Evolutionary conservation across 2,329 filamentous ascomycete genomes (phyloP).

Genomic region (Pseudogymnoascus sp.): DNA sequence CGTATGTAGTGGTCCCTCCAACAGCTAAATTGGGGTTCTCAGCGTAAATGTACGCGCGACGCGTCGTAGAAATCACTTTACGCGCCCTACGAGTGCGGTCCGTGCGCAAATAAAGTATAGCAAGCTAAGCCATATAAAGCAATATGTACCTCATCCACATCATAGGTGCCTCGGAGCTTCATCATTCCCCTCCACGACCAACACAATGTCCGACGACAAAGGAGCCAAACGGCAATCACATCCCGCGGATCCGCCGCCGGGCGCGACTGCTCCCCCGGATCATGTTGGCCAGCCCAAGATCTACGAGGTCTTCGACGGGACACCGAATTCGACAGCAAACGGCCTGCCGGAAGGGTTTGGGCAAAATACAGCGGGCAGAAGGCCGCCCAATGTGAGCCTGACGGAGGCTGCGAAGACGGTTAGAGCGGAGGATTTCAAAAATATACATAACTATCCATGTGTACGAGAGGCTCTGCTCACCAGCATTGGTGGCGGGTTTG

Average conservation of each 20-base stretch:
- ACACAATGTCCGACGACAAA: neutral
- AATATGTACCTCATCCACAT: conserved; percentile 9
- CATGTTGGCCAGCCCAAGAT: conserved; percentile 31
- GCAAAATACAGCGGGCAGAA: conserved; percentile 27
- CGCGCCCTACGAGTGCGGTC: neutral
- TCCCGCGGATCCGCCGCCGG: conserved; percentile 29
- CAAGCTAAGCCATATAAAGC: conserved; percentile 3
- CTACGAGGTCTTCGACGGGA: conserved; percentile 33
- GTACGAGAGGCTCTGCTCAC: conserved; percentile 73
- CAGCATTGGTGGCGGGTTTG: conserved; percentile 74
- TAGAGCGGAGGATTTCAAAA: conserved; percentile 58
- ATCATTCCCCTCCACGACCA: conserved; percentile 4
- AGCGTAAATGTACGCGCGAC: neutral
- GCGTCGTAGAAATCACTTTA: conserved; percentile 10
- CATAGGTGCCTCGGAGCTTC: conserved; percentile 10
- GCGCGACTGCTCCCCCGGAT: conserved; percentile 28
- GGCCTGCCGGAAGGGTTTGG: conserved; percentile 27
- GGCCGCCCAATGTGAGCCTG: conserved; percentile 30
- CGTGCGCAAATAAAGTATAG: conserved; percentile 6
- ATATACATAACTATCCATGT: conserved; percentile 73
- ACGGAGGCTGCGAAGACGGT: conserved; percentile 60
- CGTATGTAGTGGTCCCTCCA: neutral
- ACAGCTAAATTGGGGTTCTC: conserved; percentile 5
- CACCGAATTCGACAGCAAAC: conserved; percentile 25
- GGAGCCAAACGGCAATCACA: conserved; percentile 13